Conservation (phyloP, 2,329 filamentous ascomycete species). For the Diaporthe aspalathi region DNA sequence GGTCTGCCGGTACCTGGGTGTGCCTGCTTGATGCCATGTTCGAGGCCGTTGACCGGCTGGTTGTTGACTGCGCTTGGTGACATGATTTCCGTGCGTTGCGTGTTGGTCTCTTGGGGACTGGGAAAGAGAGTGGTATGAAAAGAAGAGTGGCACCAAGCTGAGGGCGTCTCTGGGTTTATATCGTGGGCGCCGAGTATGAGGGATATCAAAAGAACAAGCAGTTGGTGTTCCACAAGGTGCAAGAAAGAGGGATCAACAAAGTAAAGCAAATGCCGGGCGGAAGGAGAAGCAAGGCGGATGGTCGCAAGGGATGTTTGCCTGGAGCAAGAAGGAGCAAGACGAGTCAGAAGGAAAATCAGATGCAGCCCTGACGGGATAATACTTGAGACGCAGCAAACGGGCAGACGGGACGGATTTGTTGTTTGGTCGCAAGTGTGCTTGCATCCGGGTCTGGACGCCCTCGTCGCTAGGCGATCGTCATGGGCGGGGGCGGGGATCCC, state of each 20-base stretch:
- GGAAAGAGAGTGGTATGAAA: neutral
- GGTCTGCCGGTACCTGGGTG: conserved; percentile 31
- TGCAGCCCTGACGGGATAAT: neutral
- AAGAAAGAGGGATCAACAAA: neutral
- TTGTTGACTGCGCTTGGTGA: conserved; percentile 32
- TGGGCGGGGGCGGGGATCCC: conserved; percentile 16
- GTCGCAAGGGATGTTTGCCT: neutral
- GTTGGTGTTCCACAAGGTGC: neutral
- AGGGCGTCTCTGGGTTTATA: neutral
- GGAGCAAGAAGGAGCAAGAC: neutral
- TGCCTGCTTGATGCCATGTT: conserved; percentile 24
- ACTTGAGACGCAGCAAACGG: neutral
- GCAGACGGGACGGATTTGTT: conserved; percentile 1
- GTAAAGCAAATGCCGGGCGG: neutral
- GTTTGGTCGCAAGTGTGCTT: neutral
- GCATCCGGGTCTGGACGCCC: neutral
- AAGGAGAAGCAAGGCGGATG: neutral
- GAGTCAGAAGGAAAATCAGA: neutral
- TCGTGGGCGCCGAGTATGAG: neutral
- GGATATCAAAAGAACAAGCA: conserved; percentile 8
- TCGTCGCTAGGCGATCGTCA: conserved; percentile 9
- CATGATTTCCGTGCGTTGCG: conserved; percentile 5
- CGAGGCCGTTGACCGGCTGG: conserved; percentile 21
- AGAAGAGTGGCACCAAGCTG: neutral
- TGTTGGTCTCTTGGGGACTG: neutral